phyloP scores from a whole-genome alignment of 257 asterid genomes.

The Primulina eburnea region DNA sequence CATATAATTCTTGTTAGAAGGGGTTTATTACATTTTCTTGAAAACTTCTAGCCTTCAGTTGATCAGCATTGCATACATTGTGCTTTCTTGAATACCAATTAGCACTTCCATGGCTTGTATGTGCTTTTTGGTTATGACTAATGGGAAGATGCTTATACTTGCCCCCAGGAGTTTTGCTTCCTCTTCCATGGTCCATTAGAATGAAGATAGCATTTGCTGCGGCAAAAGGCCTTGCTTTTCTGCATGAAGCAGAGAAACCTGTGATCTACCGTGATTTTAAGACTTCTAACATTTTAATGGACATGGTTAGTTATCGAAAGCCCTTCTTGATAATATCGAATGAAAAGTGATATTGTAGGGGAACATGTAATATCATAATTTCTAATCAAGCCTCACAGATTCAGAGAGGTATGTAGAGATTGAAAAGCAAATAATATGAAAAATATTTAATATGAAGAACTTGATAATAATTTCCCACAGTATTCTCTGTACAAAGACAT shows the following conservation, averaged over 20 bases:
- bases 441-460: no score
- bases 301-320: slow-evolving; percentile 30
- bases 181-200: slow-evolving; percentile 56
- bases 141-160: not conserved
- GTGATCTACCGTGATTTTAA: slow-evolving; percentile 58
- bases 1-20: not conserved
- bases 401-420: no score
- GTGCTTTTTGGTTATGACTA: not conserved
- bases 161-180: slow-evolving; percentile 36
- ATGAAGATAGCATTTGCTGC: slow-evolving; percentile 55
- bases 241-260: slow-evolving; percentile 56
- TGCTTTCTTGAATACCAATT: not conserved
- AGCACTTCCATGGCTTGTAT: not conserved
- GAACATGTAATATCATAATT: not conserved
- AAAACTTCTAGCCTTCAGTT: not conserved
- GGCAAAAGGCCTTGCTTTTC: slow-evolving; percentile 57
- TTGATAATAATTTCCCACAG: no score
- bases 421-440: no score
- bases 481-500: no score
- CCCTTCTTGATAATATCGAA: not conserved
- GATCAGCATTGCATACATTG: slow-evolving; percentile 9
- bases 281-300: slow-evolving; percentile 52
- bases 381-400: no score
- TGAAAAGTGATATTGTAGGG: not conserved
- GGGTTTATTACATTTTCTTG: not conserved